Evolutionary conservation across 169 alveolate genomes (phyloP).

Genomic region (Plasmodium blacklocki): DNA sequence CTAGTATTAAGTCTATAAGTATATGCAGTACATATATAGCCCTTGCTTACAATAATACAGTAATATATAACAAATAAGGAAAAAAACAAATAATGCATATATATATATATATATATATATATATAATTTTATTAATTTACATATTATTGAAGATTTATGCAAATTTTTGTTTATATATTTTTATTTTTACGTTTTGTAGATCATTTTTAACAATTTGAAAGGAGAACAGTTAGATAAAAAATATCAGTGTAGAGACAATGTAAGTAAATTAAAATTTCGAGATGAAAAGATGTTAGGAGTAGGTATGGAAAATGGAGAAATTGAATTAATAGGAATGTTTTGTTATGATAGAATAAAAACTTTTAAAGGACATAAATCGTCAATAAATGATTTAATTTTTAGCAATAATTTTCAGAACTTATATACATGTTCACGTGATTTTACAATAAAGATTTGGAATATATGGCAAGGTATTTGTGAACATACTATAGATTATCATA

Average conservation of each 20-base stretch:
- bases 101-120: neutral
- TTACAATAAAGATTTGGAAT: constrained; percentile 71
- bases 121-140: neutral
- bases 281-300: constrained; percentile 57
- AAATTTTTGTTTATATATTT: neutral
- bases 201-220: constrained; percentile 15
- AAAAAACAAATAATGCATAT: neutral
- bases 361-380: constrained; percentile 58
- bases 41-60: constrained; percentile 41
- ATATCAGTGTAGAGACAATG: constrained; percentile 42
- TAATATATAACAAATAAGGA: constrained; percentile 1
- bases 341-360: constrained; percentile 58
- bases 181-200: constrained; percentile 1
- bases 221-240: constrained; percentile 39
- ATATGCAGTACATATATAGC: constrained; percentile 52
- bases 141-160: neutral
- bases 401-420: constrained; percentile 34
- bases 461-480: constrained; percentile 60
- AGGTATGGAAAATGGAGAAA: constrained; percentile 69
- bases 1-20: constrained; percentile 45
- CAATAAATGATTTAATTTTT: constrained; percentile 63
- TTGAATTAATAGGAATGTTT: constrained; percentile 49
- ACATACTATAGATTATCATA: constrained; percentile 60
- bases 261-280: constrained; percentile 60
- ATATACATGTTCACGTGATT: constrained; percentile 75